Conservation (phyloP, 495 filamentous ascomycete species). For the Aspergillus cavernicola region DNA sequence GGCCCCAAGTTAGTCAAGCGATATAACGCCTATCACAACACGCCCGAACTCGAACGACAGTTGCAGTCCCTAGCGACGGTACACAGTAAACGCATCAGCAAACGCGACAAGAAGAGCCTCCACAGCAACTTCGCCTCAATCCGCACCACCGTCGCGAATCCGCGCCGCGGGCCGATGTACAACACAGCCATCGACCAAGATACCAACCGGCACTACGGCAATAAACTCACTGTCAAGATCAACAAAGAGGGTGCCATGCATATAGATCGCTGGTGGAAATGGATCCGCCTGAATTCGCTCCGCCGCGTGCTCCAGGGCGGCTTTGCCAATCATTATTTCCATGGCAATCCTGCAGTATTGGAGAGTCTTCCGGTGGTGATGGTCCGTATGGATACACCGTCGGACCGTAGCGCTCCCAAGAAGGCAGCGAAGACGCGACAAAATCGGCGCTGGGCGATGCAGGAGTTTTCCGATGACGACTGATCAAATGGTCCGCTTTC, state of each 20-base stretch:
- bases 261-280: constrained; percentile 90
- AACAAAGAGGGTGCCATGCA: constrained; percentile 66
- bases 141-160: constrained; percentile 76
- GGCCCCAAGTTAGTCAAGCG: constrained; percentile 60
- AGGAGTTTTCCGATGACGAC: constrained; percentile 20
- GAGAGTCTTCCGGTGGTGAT: constrained; percentile 61
- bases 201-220: constrained; percentile 69
- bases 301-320: constrained; percentile 76
- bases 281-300: constrained; percentile 70
- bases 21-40: constrained; percentile 56
- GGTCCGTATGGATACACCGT: constrained; percentile 29
- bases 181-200: constrained; percentile 69
- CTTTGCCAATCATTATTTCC: constrained; percentile 78
- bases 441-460: constrained; percentile 32
- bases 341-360: constrained; percentile 75
- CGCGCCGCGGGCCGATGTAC: constrained; percentile 66
- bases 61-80: constrained; percentile 54
- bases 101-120: constrained; percentile 72
- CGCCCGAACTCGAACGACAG: constrained; percentile 47
- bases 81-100: constrained; percentile 69
- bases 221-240: constrained; percentile 71
- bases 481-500: too few relatives aligned
- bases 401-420: constrained; percentile 29
- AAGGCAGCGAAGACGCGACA: constrained; percentile 36
- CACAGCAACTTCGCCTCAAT: constrained; percentile 80